Conservation (phyloP, 192 early-diverging fungal genomes). For the Spizellomyces punctatus region DNA sequence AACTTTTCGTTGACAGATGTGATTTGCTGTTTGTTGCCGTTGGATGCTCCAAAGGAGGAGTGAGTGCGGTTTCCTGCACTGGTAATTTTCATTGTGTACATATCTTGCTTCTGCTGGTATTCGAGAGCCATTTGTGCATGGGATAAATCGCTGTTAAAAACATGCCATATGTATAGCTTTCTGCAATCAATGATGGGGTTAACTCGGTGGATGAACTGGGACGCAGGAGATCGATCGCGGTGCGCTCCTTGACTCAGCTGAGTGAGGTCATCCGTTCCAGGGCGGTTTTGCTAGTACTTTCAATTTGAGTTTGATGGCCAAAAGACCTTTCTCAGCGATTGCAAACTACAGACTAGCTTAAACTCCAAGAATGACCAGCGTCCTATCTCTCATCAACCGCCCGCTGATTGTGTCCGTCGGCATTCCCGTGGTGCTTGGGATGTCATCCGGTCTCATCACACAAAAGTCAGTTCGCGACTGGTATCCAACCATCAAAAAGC, state of each 20-base stretch:
- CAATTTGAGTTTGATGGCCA: no score
- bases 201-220: no score
- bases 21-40: neutral
- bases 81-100: neutral
- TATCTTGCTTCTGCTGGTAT: no score
- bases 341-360: neutral
- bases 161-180: no score
- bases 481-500: constrained; percentile 31
- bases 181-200: no score
- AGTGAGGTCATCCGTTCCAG: no score
- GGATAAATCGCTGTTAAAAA: no score
- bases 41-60: neutral
- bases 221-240: no score
- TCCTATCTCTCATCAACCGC: constrained; percentile 19
- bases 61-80: neutral
- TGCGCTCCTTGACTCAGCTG: no score
- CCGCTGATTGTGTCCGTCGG: constrained; percentile 27
- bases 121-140: no score
- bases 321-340: no score
- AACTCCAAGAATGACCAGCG: constrained; percentile 8
- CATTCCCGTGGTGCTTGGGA: constrained; percentile 22
- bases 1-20: neutral
- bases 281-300: no score
- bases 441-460: constrained; percentile 7
- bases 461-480: constrained; percentile 16